Percentiles rank a stretch among this genome's conserved stretches.
These are phyloP conservation scores for Boletus rubropictus DNA, from an alignment of 768 basidiomycete species.

Conservation along the genomic window DNA sequence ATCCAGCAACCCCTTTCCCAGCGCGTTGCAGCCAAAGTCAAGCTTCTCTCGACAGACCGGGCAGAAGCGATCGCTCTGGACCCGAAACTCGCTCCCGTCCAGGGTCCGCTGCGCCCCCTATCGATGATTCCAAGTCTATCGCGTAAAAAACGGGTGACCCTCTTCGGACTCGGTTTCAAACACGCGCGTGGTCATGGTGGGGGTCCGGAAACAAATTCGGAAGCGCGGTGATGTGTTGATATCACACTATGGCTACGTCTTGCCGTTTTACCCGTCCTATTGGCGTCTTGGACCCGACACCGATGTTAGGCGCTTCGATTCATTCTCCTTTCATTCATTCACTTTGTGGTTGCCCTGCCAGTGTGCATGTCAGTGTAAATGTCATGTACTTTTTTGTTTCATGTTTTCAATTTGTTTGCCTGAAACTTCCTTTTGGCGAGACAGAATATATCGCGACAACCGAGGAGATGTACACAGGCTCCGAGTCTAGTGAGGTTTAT, in stretches of 20 bases:
- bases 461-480: background rate
- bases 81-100: conserved; percentile 31
- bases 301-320: background rate
- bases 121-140: conserved; percentile 20
- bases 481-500: background rate
- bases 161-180: conserved; percentile 22
- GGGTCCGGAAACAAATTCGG: background rate
- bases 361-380: conserved; percentile 1
- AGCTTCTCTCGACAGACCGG: conserved; percentile 21
- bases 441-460: background rate
- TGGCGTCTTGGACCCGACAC: background rate
- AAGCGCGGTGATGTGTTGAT: conserved; percentile 1
- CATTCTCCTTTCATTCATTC: background rate
- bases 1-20: conserved; percentile 6
- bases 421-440: background rate
- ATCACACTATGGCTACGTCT: background rate
- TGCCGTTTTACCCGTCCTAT: background rate
- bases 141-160: conserved; percentile 10
- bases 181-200: background rate
- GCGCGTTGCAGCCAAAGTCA: conserved; percentile 14
- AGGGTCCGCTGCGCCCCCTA: conserved; percentile 28
- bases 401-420: conserved; percentile 14
- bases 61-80: conserved; percentile 24
- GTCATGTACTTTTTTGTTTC: conserved; percentile 4
- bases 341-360: background rate